Percentiles rank a stretch among this genome's conserved stretches.
phyloP scores from a whole-genome alignment of 192 early-diverging fungal genomes.

The Podila minutissima region DNA sequence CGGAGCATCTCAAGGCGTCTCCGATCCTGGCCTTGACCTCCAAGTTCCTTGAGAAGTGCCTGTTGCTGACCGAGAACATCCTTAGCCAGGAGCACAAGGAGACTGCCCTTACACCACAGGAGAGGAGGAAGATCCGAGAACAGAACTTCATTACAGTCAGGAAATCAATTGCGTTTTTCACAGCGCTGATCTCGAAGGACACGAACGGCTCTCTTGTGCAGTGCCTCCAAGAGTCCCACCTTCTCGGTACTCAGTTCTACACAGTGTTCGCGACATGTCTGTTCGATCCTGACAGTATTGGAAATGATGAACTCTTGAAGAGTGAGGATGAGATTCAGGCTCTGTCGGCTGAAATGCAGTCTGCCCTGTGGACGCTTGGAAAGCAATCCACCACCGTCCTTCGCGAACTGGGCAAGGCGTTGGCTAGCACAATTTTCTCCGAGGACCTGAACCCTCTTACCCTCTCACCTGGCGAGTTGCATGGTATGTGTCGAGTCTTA shows the following conservation, averaged over 20 bases:
- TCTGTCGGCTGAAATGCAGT: conserved; percentile 28
- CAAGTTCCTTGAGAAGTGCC: conserved; percentile 41
- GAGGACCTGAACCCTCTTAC: conserved; percentile 21
- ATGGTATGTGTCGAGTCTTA: neutral
- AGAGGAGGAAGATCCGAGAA: conserved; percentile 27
- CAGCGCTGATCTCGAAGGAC: conserved; percentile 3
- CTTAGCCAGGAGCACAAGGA: neutral
- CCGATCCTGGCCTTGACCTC: conserved; percentile 1
- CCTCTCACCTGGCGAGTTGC: conserved; percentile 1
- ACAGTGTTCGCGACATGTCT: conserved; percentile 54
- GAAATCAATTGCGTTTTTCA: conserved; percentile 17
- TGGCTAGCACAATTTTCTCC: conserved; percentile 16
- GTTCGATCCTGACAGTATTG: conserved; percentile 56
- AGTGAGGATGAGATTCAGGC: conserved; percentile 15
- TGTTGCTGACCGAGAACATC: conserved; percentile 8
- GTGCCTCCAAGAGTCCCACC: conserved; percentile 8
- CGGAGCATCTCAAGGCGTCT: conserved; percentile 1
- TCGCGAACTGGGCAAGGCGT: conserved; percentile 4
- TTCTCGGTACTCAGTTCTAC: conserved; percentile 55
- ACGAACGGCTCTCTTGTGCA: conserved; percentile 6
- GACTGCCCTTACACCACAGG: conserved; percentile 15
- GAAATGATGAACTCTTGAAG: conserved; percentile 40
- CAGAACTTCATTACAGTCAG: conserved; percentile 34
- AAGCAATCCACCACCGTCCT: conserved; percentile 1
- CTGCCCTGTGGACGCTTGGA: conserved; percentile 18